Base-by-base conservation (phyloP, 2,329 filamentous ascomycete genomes). In the Arachnomyces sp. region DNA sequence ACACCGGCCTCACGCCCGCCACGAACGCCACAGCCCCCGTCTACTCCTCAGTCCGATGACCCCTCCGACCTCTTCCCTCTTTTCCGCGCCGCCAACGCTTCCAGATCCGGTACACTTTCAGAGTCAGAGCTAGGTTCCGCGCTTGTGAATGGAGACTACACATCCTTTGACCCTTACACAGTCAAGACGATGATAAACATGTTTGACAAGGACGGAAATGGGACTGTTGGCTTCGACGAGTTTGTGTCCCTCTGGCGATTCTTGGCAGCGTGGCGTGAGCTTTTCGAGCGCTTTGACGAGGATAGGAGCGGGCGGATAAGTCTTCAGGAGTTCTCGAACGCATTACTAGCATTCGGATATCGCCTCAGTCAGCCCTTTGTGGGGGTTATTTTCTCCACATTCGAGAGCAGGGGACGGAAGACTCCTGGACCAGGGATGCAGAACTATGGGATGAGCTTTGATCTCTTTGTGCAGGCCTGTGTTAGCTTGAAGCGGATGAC, bases 121-220 rank as follows among this genome's bases (percentile, higher is more conserved):
- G 89, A 94, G 64, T 73, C 74, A 38, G 90, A 96, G 63, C 80
- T 98, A 9, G 82, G 85, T 7, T 82, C 84, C 1, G 92, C 92
- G 14, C 79, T 98, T 4, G 89, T 96, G 44, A 98, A 98, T 59
- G 90, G 89, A 40, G 92, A 98, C 71, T 95, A 86, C 78, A 86
- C 86, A 1, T 78, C 87, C 3, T 98, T 98, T 61, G 89, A 98
- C 64, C 75, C 81, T 3, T 84, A 94, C 54, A 98, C 92, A 1
- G 89, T 96, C 49, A 83, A 83, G 57, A 94, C 96, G 86, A 95
- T 98, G 89, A 95, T 98, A 51, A 84, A 89, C 58, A 96, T 98
- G 92, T 98, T 98, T 66, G 90, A 96, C 67, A 85, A 83, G 43
- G 85, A 95, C 65, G 82, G 85, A 52, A 84, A 77, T 46, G 88